Percentiles rank a stretch among this genome's conserved stretches.
These are phyloP conservation scores for Halophytophthora polymorphica DNA, from an alignment of 352 stramenopile species.

Conservation along the genomic window DNA sequence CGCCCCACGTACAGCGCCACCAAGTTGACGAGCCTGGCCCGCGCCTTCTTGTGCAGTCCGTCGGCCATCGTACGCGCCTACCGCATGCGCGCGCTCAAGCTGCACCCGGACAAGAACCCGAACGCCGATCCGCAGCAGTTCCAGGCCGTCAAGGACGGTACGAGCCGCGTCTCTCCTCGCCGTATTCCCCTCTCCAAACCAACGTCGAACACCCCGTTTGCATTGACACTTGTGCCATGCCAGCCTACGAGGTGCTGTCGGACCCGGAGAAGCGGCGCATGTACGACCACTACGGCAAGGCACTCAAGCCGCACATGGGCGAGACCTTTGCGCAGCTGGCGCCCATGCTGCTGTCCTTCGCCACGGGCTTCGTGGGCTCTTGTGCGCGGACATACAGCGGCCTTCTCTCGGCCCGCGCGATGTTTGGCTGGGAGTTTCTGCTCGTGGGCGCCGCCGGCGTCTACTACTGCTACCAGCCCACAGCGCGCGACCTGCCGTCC, in stretches of 20 bases:
- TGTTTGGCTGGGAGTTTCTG: constrained; percentile 42
- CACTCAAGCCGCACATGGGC: constrained; percentile 54
- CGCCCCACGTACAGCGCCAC: background rate
- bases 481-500: constrained; percentile 1
- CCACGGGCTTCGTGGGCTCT: constrained; percentile 50
- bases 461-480: constrained; percentile 50
- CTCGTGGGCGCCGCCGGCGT: constrained; percentile 55
- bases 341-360: constrained; percentile 59
- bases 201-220: too few species aligned
- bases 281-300: constrained; percentile 72
- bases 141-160: constrained; percentile 64
- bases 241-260: constrained; percentile 74
- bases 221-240: background rate
- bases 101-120: constrained; percentile 97
- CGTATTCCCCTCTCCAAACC: too few species aligned
- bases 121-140: constrained; percentile 88
- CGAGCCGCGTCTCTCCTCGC: background rate
- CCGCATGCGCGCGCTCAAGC: constrained; percentile 89
- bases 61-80: constrained; percentile 95
- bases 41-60: constrained; percentile 39
- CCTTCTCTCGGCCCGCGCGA: constrained; percentile 21
- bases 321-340: constrained; percentile 64
- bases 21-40: background rate
- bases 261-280: constrained; percentile 68
- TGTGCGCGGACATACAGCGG: constrained; percentile 37